Conservation (phyloP, 1,284 basidiomycete genomes). For the Microbotryomycetes sp. region DNA sequence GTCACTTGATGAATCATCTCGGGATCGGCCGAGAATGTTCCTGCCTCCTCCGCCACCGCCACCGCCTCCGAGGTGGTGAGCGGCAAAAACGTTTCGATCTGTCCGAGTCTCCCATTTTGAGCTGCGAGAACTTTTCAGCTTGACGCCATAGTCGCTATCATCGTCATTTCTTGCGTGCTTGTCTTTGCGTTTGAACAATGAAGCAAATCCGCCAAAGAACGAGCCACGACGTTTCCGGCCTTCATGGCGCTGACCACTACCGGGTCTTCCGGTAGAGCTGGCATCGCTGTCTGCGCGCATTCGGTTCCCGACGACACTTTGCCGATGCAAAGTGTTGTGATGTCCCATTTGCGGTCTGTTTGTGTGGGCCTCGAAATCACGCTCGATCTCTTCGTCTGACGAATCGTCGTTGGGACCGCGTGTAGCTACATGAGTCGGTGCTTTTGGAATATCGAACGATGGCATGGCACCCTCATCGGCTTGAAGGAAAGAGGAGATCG, state of each 20-base stretch:
- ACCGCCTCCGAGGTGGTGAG: not conserved
- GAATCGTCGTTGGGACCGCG: constrained; percentile 16
- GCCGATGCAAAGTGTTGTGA: not conserved
- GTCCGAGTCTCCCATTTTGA: not conserved
- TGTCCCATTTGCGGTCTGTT: not conserved
- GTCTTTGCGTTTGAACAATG: constrained; percentile 27
- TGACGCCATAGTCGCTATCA: constrained; percentile 6
- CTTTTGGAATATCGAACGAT: constrained; percentile 26
- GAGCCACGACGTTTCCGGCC: constrained; percentile 16
- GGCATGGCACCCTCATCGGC: constrained; percentile 16
- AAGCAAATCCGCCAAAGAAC: constrained; percentile 32
- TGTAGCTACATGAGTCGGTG: constrained; percentile 17
- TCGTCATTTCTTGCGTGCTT: constrained; percentile 12
- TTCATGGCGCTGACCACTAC: not conserved
- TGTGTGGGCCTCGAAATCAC: not conserved
- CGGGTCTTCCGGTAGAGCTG: constrained; percentile 13
- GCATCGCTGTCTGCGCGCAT: constrained; percentile 15
- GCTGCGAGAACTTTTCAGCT: not conserved
- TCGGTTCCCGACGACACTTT: not conserved
- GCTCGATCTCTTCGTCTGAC: constrained; percentile 9
- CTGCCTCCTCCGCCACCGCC: not conserved
- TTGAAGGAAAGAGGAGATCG: constrained; percentile 12
- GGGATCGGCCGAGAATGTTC: not conserved
- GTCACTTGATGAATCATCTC: constrained; percentile 18
- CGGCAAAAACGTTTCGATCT: constrained; percentile 5